Conservation (phyloP, 139 green algal genomes). For the Trebouxia sp. region DNA sequence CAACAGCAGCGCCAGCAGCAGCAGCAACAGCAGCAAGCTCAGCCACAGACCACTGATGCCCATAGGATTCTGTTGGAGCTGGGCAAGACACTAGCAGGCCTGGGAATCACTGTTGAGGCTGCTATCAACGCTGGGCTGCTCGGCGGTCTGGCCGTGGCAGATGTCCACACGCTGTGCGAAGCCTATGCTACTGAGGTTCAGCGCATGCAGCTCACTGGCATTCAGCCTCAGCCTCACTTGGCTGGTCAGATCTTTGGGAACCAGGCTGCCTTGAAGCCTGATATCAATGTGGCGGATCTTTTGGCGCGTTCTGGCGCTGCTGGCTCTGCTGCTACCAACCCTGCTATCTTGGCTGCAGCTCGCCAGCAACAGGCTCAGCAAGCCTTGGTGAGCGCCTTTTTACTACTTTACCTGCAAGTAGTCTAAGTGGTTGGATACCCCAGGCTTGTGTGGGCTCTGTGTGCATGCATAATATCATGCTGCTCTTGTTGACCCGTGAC, state of each 20-base stretch:
- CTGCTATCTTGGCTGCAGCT: not conserved
- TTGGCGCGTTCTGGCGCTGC: not conserved
- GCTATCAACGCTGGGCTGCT: constrained; percentile 58
- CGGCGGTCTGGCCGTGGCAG: constrained; percentile 47
- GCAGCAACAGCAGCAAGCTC: constrained; percentile 7
- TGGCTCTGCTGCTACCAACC: not conserved
- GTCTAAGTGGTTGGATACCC: no score
- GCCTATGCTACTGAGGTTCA: constrained; percentile 40
- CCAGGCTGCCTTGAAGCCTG: not conserved
- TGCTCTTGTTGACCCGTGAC: no score
- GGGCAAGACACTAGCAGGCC: constrained; percentile 46
- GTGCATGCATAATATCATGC: no score
- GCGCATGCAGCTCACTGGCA: constrained; percentile 24
- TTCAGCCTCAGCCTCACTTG: constrained; percentile 22
- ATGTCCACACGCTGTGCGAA: constrained; percentile 49
- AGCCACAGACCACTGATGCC: not conserved
- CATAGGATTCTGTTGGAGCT: constrained; percentile 45
- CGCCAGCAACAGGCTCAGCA: constrained; percentile 15
- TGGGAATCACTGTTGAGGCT: constrained; percentile 51
- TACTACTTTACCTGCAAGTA: not conserved
- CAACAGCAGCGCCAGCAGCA: not conserved
- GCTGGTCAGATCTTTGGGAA: constrained; percentile 4
- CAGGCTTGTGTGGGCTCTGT: no score
- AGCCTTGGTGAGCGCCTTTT: not conserved
- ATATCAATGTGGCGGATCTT: constrained; percentile 1